Evolutionary conservation across 441 rosid genomes (phyloP), one percentile per base, ranked within the genome.

Genomic region (Euphorbia schlechtendalii): DNA sequence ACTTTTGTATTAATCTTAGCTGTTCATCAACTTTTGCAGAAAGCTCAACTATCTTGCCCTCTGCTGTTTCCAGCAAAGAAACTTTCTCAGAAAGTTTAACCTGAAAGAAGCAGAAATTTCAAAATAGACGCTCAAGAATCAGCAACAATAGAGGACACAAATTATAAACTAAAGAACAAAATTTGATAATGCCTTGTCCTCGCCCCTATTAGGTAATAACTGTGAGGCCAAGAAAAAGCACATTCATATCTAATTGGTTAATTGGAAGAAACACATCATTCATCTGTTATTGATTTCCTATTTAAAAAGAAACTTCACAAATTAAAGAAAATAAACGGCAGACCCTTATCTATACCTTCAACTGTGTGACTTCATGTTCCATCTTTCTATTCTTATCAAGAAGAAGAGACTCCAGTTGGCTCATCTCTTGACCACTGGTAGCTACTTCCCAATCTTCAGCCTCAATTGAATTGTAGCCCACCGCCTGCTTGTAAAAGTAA

Each of bases 361-460:
- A 75, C 58, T 88, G 97, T 60, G 99, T 95, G 69, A 88, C 89
- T 75, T 95, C 91, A 71, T 95, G 99, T 69, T 95, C 99, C 98
- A 95, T 88, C 81, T 84, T 95, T 70, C 87, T 81, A 77, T 95
- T 95, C 85, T 95, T 95, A 77, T 95, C 99, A 59, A 95, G 99
- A 75, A 95, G 96, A 76, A 95, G 98, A 59, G 87, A 89, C 78
- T 95, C 99, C 99, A 95, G 86, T 81, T 83, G 86, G 89, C 97
- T 92, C 97, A 92, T 95, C 84, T 91, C 98, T 73, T 89, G 95
- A 62, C 93, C 95, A 48, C 80, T 76, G 56, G 99, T 86, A 68
- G 99, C 99, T 57, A 74, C 92, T 75, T 95, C 99, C 99, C 99
- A 95, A 75, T 95, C 97, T 80, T 95, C 99, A 67, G 96, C 98